Conservation (phyloP, 148 eudicot species). For the Oxyria digyna region DNA sequence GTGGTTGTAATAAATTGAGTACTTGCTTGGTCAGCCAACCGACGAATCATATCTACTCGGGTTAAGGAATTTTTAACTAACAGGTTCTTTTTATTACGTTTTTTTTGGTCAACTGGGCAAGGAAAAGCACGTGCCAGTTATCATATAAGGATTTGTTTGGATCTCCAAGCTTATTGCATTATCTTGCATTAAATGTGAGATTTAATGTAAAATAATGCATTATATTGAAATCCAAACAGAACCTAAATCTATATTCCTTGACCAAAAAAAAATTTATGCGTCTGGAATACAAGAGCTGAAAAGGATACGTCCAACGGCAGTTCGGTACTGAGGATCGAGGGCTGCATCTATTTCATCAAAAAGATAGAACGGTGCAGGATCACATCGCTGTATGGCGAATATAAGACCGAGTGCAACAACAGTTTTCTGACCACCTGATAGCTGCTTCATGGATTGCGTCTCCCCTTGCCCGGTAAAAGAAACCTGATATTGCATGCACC, state of each 20-base stretch:
- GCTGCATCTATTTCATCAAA: conserved; percentile 99
- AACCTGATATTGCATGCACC: conserved; percentile 40
- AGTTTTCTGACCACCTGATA: conserved; percentile 99
- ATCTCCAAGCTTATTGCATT: too few relatives aligned
- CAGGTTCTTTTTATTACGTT: background rate
- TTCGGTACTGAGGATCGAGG: conserved; percentile 97
- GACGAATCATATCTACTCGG: conserved; percentile 79
- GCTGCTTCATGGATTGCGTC: conserved; percentile 98
- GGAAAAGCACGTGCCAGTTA: background rate
- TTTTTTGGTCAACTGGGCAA: background rate
- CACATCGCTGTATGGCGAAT: conserved; percentile 94
- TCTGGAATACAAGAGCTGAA: background rate
- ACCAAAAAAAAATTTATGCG: too few relatives aligned
- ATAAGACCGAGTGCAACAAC: conserved; percentile 91
- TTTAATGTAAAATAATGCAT: too few relatives aligned
- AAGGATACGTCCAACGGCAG: conserved; percentile 99
- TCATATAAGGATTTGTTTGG: background rate
- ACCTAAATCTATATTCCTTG: too few relatives aligned
- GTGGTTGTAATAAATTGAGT: conserved; percentile 93
- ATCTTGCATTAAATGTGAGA: too few relatives aligned
- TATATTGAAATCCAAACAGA: too few relatives aligned
- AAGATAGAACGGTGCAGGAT: conserved; percentile 98
- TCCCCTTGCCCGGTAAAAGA: conserved; percentile 99
- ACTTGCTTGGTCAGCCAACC: conserved; percentile 70
- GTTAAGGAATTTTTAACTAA: background rate